Percentiles rank a stretch among this genome's conserved stretches.
These are phyloP conservation scores for Hebeloma cylindrosporum DNA, from an alignment of 768 basidiomycete species.

Conservation along the genomic window DNA sequence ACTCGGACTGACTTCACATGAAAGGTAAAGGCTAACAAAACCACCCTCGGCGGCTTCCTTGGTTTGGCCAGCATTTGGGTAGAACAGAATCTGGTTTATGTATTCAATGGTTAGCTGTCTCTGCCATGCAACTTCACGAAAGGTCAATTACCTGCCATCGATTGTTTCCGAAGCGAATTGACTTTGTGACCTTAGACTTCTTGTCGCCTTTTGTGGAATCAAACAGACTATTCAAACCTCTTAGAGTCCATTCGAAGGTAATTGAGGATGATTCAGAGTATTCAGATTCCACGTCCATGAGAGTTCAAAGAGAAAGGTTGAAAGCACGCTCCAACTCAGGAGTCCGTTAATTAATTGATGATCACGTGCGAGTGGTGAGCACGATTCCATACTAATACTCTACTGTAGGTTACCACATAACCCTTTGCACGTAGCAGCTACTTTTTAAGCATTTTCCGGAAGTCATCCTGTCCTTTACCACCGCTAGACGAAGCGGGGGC, in stretches of 20 bases:
- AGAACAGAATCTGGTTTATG: conserved; percentile 67
- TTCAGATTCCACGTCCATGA: conserved; percentile 25
- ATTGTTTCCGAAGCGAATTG: conserved; percentile 72
- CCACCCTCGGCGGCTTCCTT: conserved; percentile 49
- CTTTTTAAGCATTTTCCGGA: conserved; percentile 70
- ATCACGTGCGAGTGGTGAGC: too few species aligned
- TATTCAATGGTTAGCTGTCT: conserved; percentile 12
- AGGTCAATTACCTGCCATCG: conserved; percentile 60
- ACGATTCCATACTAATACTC: too few species aligned
- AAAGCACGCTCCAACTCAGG: neutral
- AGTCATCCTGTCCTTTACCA: conserved; percentile 77
- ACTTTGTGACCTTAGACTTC: conserved; percentile 79
- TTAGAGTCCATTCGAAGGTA: conserved; percentile 78
- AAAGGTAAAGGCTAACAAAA: conserved; percentile 76
- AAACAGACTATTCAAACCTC: conserved; percentile 68
- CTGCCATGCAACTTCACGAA: neutral
- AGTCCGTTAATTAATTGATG: neutral
- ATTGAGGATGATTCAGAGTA: conserved; percentile 54
- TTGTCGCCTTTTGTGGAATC: conserved; percentile 77
- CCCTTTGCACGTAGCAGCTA: neutral
- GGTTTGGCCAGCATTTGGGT: conserved; percentile 75
- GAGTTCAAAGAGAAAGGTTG: neutral
- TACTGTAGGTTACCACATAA: too few species aligned
- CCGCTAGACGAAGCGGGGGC: conserved; percentile 24
- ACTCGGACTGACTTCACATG: conserved; percentile 66